phyloP scores from a whole-genome alignment of 2,329 filamentous ascomycete species.

The Podosphaera leucotricha region DNA sequence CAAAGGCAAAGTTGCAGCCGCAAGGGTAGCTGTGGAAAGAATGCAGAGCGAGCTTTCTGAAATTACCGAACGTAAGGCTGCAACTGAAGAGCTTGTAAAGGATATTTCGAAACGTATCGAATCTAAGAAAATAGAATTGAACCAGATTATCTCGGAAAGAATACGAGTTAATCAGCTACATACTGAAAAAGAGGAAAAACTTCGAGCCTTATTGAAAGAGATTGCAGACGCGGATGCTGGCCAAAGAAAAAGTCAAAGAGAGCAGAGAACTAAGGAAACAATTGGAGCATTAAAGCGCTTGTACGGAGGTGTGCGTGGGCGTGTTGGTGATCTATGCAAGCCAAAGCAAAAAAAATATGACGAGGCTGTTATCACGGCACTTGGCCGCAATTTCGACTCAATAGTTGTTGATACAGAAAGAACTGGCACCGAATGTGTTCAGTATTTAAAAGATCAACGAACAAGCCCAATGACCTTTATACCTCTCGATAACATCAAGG shows the following conservation, averaged over 20 bases:
- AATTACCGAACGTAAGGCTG: slow-evolving; percentile 43
- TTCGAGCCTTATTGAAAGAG: slow-evolving; percentile 57
- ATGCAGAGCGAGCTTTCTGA: slow-evolving; percentile 46
- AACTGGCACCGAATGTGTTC: slow-evolving; percentile 78
- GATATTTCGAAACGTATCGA: slow-evolving; percentile 58
- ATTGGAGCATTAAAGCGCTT: slow-evolving; percentile 72
- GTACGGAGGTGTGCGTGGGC: slow-evolving; percentile 75
- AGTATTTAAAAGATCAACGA: slow-evolving; percentile 78
- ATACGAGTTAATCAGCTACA: slow-evolving; percentile 58
- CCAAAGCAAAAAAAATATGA: slow-evolving; percentile 96
- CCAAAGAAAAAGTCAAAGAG: slow-evolving; percentile 63
- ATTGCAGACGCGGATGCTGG: slow-evolving; percentile 71
- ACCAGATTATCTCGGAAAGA: slow-evolving; percentile 62
- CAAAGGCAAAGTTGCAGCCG: slow-evolving; percentile 65
- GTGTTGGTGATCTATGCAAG: slow-evolving; percentile 75
- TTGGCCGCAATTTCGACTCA: slow-evolving; percentile 82
- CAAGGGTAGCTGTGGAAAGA: slow-evolving; percentile 49
- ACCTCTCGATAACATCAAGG: slow-evolving; percentile 90
- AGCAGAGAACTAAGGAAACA: slow-evolving; percentile 57
- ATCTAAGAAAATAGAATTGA: slow-evolving; percentile 73
- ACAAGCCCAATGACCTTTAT: slow-evolving; percentile 81
- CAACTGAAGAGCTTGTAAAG: slow-evolving; percentile 37
- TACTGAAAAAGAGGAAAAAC: slow-evolving; percentile 78
- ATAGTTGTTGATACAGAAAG: slow-evolving; percentile 91
- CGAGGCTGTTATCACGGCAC: slow-evolving; percentile 73